These are phyloP conservation scores for Plantago ovata DNA, from an alignment of 257 asterid genomes.

Conservation along the genomic window DNA sequence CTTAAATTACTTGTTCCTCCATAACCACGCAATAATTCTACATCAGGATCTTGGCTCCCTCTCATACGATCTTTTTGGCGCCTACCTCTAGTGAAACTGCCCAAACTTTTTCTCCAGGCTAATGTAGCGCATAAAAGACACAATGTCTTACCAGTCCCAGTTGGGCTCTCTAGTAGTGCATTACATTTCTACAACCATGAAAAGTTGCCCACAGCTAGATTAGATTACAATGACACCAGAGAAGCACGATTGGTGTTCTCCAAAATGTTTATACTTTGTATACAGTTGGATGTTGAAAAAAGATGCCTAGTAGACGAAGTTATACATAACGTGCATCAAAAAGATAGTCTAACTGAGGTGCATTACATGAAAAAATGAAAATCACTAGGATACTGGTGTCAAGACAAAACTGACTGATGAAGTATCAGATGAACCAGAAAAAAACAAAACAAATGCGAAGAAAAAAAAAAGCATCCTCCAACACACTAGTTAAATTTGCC, in stretches of 20 bases:
- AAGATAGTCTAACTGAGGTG: conserved; percentile 8
- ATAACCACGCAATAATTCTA: conserved; percentile 39
- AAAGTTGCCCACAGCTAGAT: conserved; percentile 10
- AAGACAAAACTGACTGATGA: background rate
- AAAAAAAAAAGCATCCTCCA: too few species aligned
- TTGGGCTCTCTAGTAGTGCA: conserved; percentile 95
- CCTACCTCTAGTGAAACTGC: conserved; percentile 66
- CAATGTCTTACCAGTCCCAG: conserved; percentile 96
- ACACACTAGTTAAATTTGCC: too few species aligned
- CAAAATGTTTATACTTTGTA: background rate
- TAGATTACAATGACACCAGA: background rate
- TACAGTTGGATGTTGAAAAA: conserved; percentile 3
- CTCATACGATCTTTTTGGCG: conserved; percentile 35
- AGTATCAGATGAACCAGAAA: conserved; percentile 1
- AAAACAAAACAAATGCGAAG: too few species aligned
- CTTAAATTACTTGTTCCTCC: conserved; percentile 36
- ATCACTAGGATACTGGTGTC: background rate
- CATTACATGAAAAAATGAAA: background rate
- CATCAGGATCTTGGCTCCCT: conserved; percentile 48
- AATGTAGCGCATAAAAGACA: conserved; percentile 94
- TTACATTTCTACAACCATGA: conserved; percentile 56
- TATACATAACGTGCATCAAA: background rate
- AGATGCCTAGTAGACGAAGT: background rate
- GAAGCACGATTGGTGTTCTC: background rate
- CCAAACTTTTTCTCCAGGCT: conserved; percentile 96